A percentile compares a stretch with the other conserved stretches of the same genome.
Evolutionary conservation across 371 early-diverging fungal species (phyloP).

Genomic region (Haplosporangium sp.): DNA sequence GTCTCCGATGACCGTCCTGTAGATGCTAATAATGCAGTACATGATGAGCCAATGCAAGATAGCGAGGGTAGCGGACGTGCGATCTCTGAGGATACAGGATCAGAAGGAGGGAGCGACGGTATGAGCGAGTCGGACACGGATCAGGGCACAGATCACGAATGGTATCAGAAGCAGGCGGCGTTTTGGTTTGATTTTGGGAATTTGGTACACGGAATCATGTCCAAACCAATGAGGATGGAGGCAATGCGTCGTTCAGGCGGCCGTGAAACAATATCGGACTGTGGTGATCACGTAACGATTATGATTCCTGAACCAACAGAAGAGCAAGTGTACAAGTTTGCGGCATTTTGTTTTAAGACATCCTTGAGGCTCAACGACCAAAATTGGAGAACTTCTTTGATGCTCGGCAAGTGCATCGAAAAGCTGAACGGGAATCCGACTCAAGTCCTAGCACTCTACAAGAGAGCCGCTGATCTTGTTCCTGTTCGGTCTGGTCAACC

Average conservation of each 20-base stretch:
- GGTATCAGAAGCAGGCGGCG: constrained; percentile 39
- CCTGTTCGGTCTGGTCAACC: constrained; percentile 59
- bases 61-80: constrained; percentile 6
- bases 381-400: constrained; percentile 64
- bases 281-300: constrained; percentile 9
- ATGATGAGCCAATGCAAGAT: constrained; percentile 12
- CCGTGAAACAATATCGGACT: constrained; percentile 18
- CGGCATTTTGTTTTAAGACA: constrained; percentile 57
- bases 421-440: constrained; percentile 62
- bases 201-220: constrained; percentile 71
- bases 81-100: too few species aligned
- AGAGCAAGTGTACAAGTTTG: constrained; percentile 60
- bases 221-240: constrained; percentile 74
- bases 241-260: constrained; percentile 55
- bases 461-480: constrained; percentile 56
- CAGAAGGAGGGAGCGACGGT: not conserved
- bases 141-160: constrained; percentile 22
- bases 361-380: constrained; percentile 58
- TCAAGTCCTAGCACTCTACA: constrained; percentile 61
- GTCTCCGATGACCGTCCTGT: not conserved
- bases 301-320: constrained; percentile 35
- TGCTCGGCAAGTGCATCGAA: constrained; percentile 71
- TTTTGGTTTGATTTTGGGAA: constrained; percentile 74
- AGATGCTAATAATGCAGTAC: not conserved
- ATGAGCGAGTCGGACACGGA: not conserved